Percentiles rank a stretch among this genome's conserved stretches.
Conservation (phyloP, 441 rosid genomes). For the Pelargonium australe region DNA sequence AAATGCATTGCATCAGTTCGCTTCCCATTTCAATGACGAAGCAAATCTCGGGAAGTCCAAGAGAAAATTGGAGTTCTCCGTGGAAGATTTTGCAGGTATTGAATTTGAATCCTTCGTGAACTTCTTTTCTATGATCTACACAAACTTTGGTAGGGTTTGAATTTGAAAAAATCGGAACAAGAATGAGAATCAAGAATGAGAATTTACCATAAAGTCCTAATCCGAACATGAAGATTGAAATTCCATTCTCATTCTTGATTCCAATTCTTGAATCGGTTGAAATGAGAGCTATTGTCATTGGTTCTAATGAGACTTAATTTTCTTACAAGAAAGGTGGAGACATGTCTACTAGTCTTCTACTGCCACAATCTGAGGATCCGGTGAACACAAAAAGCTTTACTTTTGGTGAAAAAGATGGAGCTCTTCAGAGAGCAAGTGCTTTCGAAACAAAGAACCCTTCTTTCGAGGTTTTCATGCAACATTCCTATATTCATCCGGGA, state of each 20-base stretch:
- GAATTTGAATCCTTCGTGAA: not conserved
- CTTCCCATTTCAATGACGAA: not conserved
- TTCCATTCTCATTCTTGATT: no score
- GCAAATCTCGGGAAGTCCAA: not conserved
- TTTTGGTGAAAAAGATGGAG: not conserved
- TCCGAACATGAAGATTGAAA: no score
- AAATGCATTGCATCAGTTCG: not conserved
- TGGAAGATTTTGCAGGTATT: not conserved
- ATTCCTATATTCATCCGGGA: not conserved
- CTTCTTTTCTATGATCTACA: not conserved
- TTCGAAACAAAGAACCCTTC: not conserved
- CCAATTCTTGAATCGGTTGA: not conserved
- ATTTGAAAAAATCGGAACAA: no score
- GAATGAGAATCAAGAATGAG: no score
- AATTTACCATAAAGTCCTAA: no score
- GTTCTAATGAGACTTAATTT: not conserved
- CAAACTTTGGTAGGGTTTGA: no score
- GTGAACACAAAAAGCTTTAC: not conserved
- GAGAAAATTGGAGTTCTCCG: not conserved
- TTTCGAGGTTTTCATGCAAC: not conserved
- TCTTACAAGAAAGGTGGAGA: not conserved
- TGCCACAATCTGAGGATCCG: not conserved
- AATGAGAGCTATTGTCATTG: not conserved
- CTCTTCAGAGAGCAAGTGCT: not conserved
- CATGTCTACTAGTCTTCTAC: not conserved